phyloP scores from a whole-genome alignment of 805 yeast genomes.

The Peterozyma xylosa region DNA sequence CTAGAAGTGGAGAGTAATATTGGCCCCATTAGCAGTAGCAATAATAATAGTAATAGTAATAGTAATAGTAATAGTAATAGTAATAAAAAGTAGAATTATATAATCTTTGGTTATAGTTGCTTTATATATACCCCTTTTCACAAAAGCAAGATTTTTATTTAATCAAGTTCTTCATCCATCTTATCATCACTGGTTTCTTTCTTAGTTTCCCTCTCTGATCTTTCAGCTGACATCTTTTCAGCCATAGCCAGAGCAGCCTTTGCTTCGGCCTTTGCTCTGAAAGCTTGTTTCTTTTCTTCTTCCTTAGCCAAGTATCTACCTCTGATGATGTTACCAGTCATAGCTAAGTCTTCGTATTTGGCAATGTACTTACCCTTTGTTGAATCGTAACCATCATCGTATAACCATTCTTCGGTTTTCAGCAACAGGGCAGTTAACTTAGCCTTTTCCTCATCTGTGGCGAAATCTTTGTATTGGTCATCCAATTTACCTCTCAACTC shows the following conservation, averaged over 20 bases:
- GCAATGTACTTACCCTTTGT: conserved; percentile 96
- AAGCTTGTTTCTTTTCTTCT: conserved; percentile 90
- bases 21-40: background rate
- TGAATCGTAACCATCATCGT: conserved; percentile 95
- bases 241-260: conserved; percentile 76
- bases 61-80: background rate
- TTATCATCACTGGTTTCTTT: conserved; percentile 29
- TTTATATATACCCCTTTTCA: no score
- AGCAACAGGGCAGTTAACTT: conserved; percentile 65
- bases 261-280: conserved; percentile 82
- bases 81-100: conserved; percentile 3
- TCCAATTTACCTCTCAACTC: conserved; percentile 95
- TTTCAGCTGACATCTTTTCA: conserved; percentile 73
- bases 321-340: conserved; percentile 88
- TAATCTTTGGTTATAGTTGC: background rate
- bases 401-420: conserved; percentile 96
- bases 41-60: background rate
- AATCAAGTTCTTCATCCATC: conserved; percentile 24
- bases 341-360: conserved; percentile 93
- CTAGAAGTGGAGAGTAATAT: no score
- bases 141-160: conserved; percentile 7
- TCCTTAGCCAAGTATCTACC: conserved; percentile 93
- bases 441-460: conserved; percentile 84
- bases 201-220: conserved; percentile 45
- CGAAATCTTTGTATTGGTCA: conserved; percentile 82